A percentile compares a stretch with the other conserved stretches of the same genome.
Evolutionary conservation across 176 grass and related monocot species (phyloP).

Genomic region (Cocos nucifera): DNA sequence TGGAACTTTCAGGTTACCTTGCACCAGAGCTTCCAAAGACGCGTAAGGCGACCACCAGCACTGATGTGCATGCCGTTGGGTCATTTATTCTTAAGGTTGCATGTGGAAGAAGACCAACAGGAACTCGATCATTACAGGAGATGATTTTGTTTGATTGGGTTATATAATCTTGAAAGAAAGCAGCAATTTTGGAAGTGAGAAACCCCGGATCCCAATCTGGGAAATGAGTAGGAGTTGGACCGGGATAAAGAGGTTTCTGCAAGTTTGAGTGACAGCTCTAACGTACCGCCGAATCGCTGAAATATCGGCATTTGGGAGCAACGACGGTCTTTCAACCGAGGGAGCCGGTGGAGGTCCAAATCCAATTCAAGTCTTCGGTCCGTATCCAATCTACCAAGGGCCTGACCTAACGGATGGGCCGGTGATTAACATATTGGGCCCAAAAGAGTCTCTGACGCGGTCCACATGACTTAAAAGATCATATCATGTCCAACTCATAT

Average conservation of each 20-base stretch:
- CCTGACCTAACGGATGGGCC: too few species aligned
- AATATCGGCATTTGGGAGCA: too few species aligned
- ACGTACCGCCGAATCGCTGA: too few species aligned
- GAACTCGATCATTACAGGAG: constrained; percentile 4
- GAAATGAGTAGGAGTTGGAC: constrained; percentile 29
- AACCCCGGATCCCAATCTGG: neutral
- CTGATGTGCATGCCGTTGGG: constrained; percentile 70
- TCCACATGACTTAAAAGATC: too few species aligned
- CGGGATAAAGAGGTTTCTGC: constrained; percentile 5
- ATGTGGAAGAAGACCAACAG: constrained; percentile 18
- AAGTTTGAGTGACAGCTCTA: too few species aligned
- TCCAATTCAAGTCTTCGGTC: too few species aligned
- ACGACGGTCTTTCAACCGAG: too few species aligned
- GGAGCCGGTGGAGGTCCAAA: too few species aligned
- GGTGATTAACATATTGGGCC: too few species aligned
- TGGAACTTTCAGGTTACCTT: constrained; percentile 36
- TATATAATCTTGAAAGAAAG: constrained; percentile 38
- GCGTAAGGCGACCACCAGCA: constrained; percentile 49
- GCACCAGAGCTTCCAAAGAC: constrained; percentile 70
- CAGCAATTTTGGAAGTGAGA: constrained; percentile 26
- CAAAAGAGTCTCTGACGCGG: too few species aligned
- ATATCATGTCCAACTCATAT: too few species aligned
- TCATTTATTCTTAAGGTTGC: constrained; percentile 26
- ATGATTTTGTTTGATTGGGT: constrained; percentile 47
- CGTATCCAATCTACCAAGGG: too few species aligned